These are phyloP conservation scores for Yarrowia keelungensis DNA, from an alignment of 805 yeast species.

Conservation along the genomic window DNA sequence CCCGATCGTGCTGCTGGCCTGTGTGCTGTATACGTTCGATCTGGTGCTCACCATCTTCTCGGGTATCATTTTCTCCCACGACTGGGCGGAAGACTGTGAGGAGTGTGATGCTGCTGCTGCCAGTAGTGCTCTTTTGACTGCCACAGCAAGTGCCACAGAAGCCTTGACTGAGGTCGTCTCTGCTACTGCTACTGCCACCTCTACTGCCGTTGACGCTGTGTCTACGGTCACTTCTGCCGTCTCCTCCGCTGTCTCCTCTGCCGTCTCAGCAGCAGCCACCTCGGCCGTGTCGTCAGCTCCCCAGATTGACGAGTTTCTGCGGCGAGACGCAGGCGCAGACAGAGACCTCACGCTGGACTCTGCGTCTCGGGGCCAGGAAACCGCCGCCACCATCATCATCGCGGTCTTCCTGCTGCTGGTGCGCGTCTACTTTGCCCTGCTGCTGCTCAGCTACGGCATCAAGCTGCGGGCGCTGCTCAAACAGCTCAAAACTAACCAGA, in stretches of 20 bases:
- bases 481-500: conserved; percentile 37
- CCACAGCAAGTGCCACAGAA: not conserved
- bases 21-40: conserved; percentile 31
- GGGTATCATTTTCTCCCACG: conserved; percentile 26
- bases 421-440: conserved; percentile 61
- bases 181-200: not conserved
- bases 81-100: conserved; percentile 22
- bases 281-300: not conserved
- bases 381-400: conserved; percentile 56
- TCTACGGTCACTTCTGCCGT: not conserved
- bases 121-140: not conserved
- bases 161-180: not conserved
- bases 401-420: conserved; percentile 55
- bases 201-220: not conserved
- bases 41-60: conserved; percentile 17
- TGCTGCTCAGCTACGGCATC: conserved; percentile 58
- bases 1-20: conserved; percentile 31
- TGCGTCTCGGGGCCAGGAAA: conserved; percentile 46
- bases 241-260: not conserved
- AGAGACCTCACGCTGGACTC: conserved; percentile 39
- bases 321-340: conserved; percentile 7
- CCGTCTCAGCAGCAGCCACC: not conserved
- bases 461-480: conserved; percentile 27
- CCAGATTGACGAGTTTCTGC: not conserved
- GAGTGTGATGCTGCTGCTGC: not conserved